Evolutionary conservation across 2,329 filamentous ascomycete species (phyloP), one percentile per base, ranked within the genome.

Genomic region (Ophiostoma piceae): DNA sequence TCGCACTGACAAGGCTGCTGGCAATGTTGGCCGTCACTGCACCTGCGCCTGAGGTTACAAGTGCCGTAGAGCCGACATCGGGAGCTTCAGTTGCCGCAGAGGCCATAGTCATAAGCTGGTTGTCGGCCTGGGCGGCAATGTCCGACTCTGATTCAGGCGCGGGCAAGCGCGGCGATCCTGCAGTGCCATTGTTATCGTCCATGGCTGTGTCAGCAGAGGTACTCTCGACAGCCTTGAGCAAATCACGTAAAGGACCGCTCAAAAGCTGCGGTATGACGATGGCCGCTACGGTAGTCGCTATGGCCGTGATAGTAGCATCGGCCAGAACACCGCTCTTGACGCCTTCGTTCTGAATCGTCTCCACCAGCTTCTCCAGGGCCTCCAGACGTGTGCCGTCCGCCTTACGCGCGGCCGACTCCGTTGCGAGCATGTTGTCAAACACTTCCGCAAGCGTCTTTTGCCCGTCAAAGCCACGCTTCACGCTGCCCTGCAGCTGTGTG

Each of bases 401-500:
- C 14, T 32, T 22, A 1, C 71, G 69, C 2, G 35, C 67, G n/a
- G 29, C 37, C 1, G 39, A 37, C 19, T 72, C 69, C 2, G 54
- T 22, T 5, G 66, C 66, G 7, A 73, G 11, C 47, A 69, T 43
- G 1, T 57, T 29, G 51, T 69, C 71, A 54, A 73, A 70, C 14
- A 19, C 22, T 1, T 47, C 11, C 7, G 66, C 35, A 14, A 73
- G 64, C 37, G 1, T 43, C 2, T 57, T 54, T 16, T 67, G 66
- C 1, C 70, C 60, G 6, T 65, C 62, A 39, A 65, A 39, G n/a
- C 32, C 35, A 3, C 62, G 62, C 35, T 65, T 65, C 14, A 41
- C 19, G 19, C n/a, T 22, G 7, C 9, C 35, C 12, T 65, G 62
- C 19, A 65, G 8, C 62, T 65, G 62, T 35, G 35, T 39, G 7